Evolutionary conservation across 169 alveolate genomes (phyloP).

Genomic region (Plasmodium inui): DNA sequence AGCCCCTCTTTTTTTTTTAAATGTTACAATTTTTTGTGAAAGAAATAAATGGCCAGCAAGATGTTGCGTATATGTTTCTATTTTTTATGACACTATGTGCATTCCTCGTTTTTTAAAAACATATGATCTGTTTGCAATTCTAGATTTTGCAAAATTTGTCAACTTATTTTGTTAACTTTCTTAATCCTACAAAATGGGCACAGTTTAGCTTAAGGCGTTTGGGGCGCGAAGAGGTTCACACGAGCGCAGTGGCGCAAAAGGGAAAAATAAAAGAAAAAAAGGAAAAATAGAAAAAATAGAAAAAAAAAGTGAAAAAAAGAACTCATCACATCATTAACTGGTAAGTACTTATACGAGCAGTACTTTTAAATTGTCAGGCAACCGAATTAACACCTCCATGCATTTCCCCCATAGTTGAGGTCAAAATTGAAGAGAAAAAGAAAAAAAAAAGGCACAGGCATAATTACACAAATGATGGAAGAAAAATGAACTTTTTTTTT

Average conservation of each 20-base stretch:
- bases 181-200: slow-evolving; percentile 3
- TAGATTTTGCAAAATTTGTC: not conserved
- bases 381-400: not conserved
- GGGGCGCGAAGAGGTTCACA: not conserved
- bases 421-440: not conserved
- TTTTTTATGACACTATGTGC: not conserved
- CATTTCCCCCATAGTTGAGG: not conserved
- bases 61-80: not conserved
- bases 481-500: not conserved
- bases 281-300: not conserved
- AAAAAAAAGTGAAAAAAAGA: too few relatives aligned
- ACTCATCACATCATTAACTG: not conserved
- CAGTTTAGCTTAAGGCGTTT: not conserved
- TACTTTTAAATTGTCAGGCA: not conserved
- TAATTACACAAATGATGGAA: not conserved
- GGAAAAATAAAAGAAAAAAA: not conserved
- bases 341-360: not conserved
- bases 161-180: not conserved
- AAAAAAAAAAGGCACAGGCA: not conserved
- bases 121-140: not conserved
- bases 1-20: not conserved
- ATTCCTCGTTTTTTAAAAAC: not conserved
- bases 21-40: not conserved
- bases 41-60: not conserved
- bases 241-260: not conserved